Evolutionary conservation across 495 filamentous ascomycete genomes (phyloP), one percentile per base, ranked within the genome.

Genomic region (Hyaloscypha finlandica): DNA sequence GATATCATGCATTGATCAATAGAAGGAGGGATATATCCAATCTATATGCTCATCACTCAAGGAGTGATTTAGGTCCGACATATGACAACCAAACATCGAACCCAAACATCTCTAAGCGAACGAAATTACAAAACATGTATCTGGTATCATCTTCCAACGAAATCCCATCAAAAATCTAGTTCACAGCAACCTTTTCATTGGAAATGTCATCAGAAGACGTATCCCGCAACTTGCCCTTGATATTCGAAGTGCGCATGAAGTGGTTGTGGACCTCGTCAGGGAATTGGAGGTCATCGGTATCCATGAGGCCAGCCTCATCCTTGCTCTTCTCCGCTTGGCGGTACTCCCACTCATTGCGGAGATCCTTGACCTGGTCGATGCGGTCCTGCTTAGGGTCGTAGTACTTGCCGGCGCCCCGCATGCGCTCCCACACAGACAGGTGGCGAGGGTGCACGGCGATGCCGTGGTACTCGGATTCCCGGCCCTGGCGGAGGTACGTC

Each of bases 371-470:
- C 83, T 91, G 92, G 70, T 86, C 83, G 76, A 88, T 81, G 79
- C 86, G 90, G 81, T 96, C 93, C 14, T 87, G 78, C 68, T 90
- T 86, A 59, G 92, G 86, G 75, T 96, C 77, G 78, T 96, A 97
- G 78, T 85, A 74, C 80, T 92, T 91, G 71, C 89, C 86, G 42
- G 85, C 84, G 53, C 90, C 90, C 61, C 81, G 79, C 61, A 87
- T 75, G 67, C 90, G 87, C 82, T 97, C 92, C 83, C 87, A 97
- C 53, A 91, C 72, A 2, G 89, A 92, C 68, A 97, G 80, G 73
- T 97, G 92, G 78, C 89, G 85, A 37, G 92, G 87, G 79, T 96
- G 92, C 59, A 96, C 84, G 64, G 93, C 93, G 54, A 94, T 86
- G 61, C 93, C 93, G 76, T 95, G 92, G 78, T 97, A 96, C 29